Evolutionary conservation across 495 filamentous ascomycete genomes (phyloP), one percentile per base, ranked within the genome.

Genomic region (Talaromyces liani): DNA sequence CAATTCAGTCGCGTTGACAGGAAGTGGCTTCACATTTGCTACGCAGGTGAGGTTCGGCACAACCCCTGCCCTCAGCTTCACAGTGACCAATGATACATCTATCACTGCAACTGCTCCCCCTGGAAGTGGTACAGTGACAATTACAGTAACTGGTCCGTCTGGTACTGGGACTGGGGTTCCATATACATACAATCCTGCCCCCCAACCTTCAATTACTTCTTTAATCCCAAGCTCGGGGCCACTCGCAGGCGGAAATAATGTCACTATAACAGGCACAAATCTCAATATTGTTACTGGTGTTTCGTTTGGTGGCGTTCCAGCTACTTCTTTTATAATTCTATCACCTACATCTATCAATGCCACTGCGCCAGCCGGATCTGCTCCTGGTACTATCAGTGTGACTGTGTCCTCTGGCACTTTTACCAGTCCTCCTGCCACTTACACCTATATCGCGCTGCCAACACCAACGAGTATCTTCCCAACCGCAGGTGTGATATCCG

Each of bases 241-340:
- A 33, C 8, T 57, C 12, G 24, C 54, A 29, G 54, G 54, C 16
- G 54, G 54, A 18, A 57, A 57, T 18, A 29, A 12, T 57, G 54
- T 57, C 29, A 57, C 54, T 57, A 57, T 57, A 10, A 57, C 16
- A 14, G 55, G 55, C 55, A 58, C 55, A n/a, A 58, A 58, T 16
- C 29, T 58, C 25, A 58, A 58, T 58, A 34, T 27, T 14, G 55
- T 58, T 8, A 58, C 55, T 29, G 29, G 12, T 14, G 14, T 58
- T 16, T 33, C 10, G 25, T 29, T 58, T 34, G n/a, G 25, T 24
- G 27, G 55, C 27, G 10, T n/a, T 34, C 20, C 49, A 12, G 29
- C 25, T 27, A 54, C 29, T 8, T 6, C 25, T 58, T 58, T 58
- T 22, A 34, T 24, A 3, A 58, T 58, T 20, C 25, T 58, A 18